Base-by-base conservation (phyloP, 75 land plant genomes). In the Cunninghamia lanceolata region DNA sequence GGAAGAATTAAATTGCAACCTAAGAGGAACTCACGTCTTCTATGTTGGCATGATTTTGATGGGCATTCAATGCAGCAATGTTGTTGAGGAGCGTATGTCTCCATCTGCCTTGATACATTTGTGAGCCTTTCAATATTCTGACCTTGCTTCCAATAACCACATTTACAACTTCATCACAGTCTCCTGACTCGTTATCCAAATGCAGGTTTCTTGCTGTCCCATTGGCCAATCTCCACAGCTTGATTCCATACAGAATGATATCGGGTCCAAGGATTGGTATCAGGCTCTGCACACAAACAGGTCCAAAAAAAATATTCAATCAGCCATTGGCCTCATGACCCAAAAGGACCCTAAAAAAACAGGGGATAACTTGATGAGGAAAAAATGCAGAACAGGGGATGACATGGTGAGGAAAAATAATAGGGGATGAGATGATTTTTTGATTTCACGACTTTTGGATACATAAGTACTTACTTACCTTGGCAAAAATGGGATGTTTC, bases 41-140 rank as follows among this genome's bases (percentile, higher is more conserved):
- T 79, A 79, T 43, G n/a, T 79, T 40, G n/a, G 47, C 82, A 79
- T 79, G 32, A 79, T 79, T 43, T 79, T 43, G 82, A 28, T 79
- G 7, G 32, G 82, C 25, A 39, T 79, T 46, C 82, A 79, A 42
- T 43, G 46, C 82, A 79, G 82, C 82, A 40, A 79, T 79, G 25
- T 39, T 79, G 30, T 28, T 79, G 32, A 79, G 46, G 19, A 79
- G 82, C 1, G 46, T 43, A 40, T 79, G 82, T 42, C 82, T 40
- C 82, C 46, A 79, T 40, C 43, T 79, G 11, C 46, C 82, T 10
- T 43, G 10, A 42, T 43, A 43, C 32, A 79, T 42, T 28, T 42
- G 82, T 79, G 82, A 79, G 30, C 82, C 82, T 13, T 79, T 79
- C 82, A 79, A 43, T 21, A 79, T 42, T 43, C 82, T 79, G 11